A percentile compares a stretch with the other conserved stretches of the same genome.
phyloP scores from a whole-genome alignment of 2,329 filamentous ascomycete genomes.

The Venturia pyrina region DNA sequence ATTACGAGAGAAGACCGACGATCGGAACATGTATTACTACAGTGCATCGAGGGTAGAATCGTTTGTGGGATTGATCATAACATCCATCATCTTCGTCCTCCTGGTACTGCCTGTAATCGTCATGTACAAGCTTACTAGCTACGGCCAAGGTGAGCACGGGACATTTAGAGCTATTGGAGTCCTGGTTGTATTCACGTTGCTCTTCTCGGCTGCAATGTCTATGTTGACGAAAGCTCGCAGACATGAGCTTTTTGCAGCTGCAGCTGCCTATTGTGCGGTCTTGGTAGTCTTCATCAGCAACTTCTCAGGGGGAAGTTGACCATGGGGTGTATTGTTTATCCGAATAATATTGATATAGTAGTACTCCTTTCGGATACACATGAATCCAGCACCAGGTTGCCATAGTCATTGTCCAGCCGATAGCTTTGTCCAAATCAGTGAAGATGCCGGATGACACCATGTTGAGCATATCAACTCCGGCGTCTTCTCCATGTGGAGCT shows the following conservation, averaged over 20 bases:
- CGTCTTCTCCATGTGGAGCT: not conserved
- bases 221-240: conserved; percentile 26
- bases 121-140: conserved; percentile 29
- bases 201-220: conserved; percentile 25
- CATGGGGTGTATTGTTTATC: not conserved
- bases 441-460: not conserved
- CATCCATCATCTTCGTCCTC: conserved; percentile 32
- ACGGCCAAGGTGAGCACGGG: conserved; percentile 17
- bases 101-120: conserved; percentile 31
- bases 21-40: conserved; percentile 27
- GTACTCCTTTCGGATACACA: too few species aligned
- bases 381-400: not conserved
- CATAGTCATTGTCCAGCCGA: not conserved
- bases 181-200: conserved; percentile 30
- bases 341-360: too few species aligned
- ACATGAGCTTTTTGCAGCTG: conserved; percentile 29
- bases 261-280: conserved; percentile 30
- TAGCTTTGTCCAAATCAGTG: not conserved
- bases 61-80: conserved; percentile 33
- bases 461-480: not conserved
- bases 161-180: conserved; percentile 33
- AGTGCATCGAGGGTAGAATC: conserved; percentile 27
- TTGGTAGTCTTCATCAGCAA: conserved; percentile 31
- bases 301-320: conserved; percentile 16
- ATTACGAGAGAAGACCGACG: conserved; percentile 26